Evolutionary conservation across 1,139 yeast genomes (phyloP).

Genomic region (Trichomonascaceae sp.): DNA sequence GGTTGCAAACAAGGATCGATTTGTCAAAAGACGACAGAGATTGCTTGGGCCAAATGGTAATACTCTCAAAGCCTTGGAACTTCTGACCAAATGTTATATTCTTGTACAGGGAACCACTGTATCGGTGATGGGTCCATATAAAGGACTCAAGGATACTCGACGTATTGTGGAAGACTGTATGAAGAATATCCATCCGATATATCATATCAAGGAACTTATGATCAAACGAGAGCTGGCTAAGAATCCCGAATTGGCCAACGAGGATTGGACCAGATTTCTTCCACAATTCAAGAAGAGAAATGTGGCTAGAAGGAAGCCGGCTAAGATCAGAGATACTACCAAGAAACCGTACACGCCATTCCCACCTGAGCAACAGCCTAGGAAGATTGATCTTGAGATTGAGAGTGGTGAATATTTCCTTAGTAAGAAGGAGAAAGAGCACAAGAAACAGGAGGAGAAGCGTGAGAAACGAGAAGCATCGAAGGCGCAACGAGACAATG

Average conservation of each 20-base stretch:
- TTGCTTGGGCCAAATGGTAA: conserved; percentile 96
- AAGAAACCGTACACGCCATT: conserved; percentile 93
- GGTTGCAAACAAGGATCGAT: conserved; percentile 86
- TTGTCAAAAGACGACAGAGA: conserved; percentile 92
- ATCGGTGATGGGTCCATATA: conserved; percentile 93
- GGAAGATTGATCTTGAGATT: conserved; percentile 95
- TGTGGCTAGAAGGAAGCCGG: conserved; percentile 88
- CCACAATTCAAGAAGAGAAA: conserved; percentile 97
- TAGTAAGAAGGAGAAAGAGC: conserved; percentile 74
- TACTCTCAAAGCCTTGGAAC: conserved; percentile 89
- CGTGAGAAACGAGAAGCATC: conserved; percentile 70
- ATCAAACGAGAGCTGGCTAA: conserved; percentile 91
- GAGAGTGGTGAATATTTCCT: conserved; percentile 98
- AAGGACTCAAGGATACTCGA: conserved; percentile 86
- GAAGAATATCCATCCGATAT: conserved; percentile 93
- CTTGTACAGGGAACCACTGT: conserved; percentile 97
- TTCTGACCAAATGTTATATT: conserved; percentile 87
- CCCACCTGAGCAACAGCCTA: conserved; percentile 97
- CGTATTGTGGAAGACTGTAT: conserved; percentile 96
- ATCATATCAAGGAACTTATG: conserved; percentile 95
- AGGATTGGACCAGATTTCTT: conserved; percentile 95
- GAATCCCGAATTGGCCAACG: conserved; percentile 90
- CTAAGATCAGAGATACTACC: conserved; percentile 46
- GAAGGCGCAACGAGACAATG: conserved; percentile 58
- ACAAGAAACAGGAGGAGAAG: conserved; percentile 68